Evolutionary conservation across 2,329 filamentous ascomycete species (phyloP).

Genomic region (Aspergillus novofumigatus): DNA sequence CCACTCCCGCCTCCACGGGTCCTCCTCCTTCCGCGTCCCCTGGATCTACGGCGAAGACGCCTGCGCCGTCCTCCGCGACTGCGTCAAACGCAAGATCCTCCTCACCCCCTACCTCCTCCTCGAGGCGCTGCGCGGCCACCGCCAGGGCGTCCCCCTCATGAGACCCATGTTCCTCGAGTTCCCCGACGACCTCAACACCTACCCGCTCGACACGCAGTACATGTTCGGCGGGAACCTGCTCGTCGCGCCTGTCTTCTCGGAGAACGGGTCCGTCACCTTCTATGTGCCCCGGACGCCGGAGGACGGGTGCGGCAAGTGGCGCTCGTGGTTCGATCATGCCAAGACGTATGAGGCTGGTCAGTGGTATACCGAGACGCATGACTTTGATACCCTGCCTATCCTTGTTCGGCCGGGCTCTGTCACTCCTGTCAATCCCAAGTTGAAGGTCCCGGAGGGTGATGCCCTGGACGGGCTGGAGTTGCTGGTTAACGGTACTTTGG

Average conservation of each 20-base stretch:
- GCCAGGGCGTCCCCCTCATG: slow-evolving; percentile 58
- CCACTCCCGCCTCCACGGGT: slow-evolving; percentile 67
- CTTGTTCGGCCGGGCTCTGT: slow-evolving; percentile 50
- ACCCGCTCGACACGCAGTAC: slow-evolving; percentile 66
- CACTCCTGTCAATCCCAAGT: slow-evolving; percentile 23
- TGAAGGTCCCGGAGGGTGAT: slow-evolving; percentile 25
- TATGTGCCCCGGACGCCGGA: slow-evolving; percentile 54
- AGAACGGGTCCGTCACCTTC: slow-evolving; percentile 61
- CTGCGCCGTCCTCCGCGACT: slow-evolving; percentile 52
- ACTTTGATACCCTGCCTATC: slow-evolving; percentile 55
- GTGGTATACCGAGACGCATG: slow-evolving; percentile 60
- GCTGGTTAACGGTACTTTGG: slow-evolving; percentile 25
- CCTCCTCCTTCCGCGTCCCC: slow-evolving; percentile 67
- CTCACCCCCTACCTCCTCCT: slow-evolving; percentile 57
- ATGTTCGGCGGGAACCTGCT: slow-evolving; percentile 66
- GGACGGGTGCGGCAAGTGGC: slow-evolving; percentile 47
- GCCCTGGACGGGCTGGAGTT: slow-evolving; percentile 27
- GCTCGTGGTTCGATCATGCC: slow-evolving; percentile 45
- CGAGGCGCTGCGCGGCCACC: slow-evolving; percentile 48
- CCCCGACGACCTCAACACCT: slow-evolving; percentile 64
- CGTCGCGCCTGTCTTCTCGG: slow-evolving; percentile 61
- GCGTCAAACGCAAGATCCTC: slow-evolving; percentile 51
- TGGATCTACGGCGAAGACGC: slow-evolving; percentile 68
- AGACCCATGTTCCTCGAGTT: slow-evolving; percentile 67
- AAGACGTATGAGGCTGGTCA: slow-evolving; percentile 38